A percentile compares a stretch with the other conserved stretches of the same genome.
These are phyloP conservation scores for Gamsiella multidivaricata DNA, from an alignment of 192 early-diverging fungal genomes.

Conservation along the genomic window DNA sequence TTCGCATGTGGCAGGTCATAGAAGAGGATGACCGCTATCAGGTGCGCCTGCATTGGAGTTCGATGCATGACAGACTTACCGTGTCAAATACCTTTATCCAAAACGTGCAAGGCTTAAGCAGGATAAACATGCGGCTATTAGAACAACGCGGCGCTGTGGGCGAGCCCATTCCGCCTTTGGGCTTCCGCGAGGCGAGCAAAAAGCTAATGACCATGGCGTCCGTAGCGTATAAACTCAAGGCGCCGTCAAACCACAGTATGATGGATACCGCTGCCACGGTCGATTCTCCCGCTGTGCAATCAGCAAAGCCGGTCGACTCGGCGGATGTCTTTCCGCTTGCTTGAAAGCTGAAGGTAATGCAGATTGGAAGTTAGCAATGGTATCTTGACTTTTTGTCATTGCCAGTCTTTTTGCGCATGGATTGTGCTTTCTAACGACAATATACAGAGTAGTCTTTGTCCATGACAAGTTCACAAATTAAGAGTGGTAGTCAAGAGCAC, in stretches of 20 bases:
- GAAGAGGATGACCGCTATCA: neutral
- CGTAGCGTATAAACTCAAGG: slow-evolving; percentile 1
- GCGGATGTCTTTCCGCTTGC: too few relatives aligned
- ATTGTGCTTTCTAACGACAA: too few relatives aligned
- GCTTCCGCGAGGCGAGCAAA: neutral
- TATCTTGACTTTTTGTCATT: too few relatives aligned
- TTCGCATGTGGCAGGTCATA: slow-evolving; percentile 7
- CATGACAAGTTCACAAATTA: too few relatives aligned
- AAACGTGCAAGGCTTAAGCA: slow-evolving; percentile 1
- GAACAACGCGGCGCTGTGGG: slow-evolving; percentile 2
- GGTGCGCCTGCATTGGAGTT: slow-evolving; percentile 1
- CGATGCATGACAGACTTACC: neutral
- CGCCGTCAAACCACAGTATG: neutral
- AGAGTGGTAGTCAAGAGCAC: too few relatives aligned
- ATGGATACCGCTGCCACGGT: too few relatives aligned
- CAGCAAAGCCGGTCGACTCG: too few relatives aligned
- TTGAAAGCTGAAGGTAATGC: too few relatives aligned
- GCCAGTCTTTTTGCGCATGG: too few relatives aligned
- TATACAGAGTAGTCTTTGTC: too few relatives aligned
- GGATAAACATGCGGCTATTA: neutral
- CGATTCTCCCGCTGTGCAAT: too few relatives aligned
- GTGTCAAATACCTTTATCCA: neutral
- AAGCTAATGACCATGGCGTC: neutral
- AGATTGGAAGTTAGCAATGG: too few relatives aligned
- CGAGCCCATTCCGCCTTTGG: neutral